Base-by-base conservation (phyloP, 1,284 basidiomycete genomes). In the Takashimella koratensis region DNA sequence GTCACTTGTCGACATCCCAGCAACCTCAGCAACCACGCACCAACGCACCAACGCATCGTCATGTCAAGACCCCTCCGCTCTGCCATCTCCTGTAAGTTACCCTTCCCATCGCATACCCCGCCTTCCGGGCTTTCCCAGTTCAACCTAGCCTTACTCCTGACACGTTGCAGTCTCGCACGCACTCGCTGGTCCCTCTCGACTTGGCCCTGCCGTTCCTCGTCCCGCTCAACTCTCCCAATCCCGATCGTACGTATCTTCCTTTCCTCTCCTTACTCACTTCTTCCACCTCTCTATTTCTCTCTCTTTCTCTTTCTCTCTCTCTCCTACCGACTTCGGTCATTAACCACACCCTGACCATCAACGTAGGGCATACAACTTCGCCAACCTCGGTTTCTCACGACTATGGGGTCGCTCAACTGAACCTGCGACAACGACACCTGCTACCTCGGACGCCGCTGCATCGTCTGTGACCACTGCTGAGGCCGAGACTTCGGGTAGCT, bases 41-140 rank as follows among this genome's bases (percentile, higher is more conserved):
- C n/a, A n/a, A n/a, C n/a, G n/a, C n/a, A n/a, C n/a, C n/a, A n/a
- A n/a, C n/a, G n/a, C n/a, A n/a, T n/a, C 43, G 43, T 5, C 40
- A 60, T 60, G 58, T 60, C 58, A 27, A 54, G 58, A 52, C 53
- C 57, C 51, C 54, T 60, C 21, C 54, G 58, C 54, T 56, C 54
- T 0, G 58, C 58, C 36, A 49, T 54, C 41, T 42, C 39, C 43
- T 23, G 58, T 60, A 20, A 13, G 57, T 53, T 23, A 5, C n/a
- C n/a, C n/a, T n/a, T n/a, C n/a, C n/a, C n/a, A n/a, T n/a, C n/a
- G n/a, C n/a, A n/a, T n/a, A n/a, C n/a, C n/a, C n/a, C n/a, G n/a
- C n/a, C n/a, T n/a, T n/a, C n/a, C n/a, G n/a, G n/a, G n/a, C n/a
- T n/a, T n/a, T n/a, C n/a, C n/a, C n/a, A n/a, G n/a, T n/a, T n/a